These are phyloP conservation scores for Solanum etuberosum DNA, from an alignment of 257 asterid genomes.

Conservation along the genomic window DNA sequence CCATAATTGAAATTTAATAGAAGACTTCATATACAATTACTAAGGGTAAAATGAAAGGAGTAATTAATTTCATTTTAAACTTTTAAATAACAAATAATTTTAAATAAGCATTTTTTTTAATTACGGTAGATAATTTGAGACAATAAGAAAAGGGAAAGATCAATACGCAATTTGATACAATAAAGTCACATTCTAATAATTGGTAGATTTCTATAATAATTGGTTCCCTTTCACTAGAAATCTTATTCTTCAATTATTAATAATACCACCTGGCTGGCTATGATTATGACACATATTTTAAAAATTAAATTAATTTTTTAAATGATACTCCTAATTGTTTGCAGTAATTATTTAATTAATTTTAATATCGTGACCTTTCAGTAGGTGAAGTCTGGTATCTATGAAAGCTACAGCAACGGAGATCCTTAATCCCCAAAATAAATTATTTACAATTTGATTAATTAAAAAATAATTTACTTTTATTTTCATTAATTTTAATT, in stretches of 20 bases:
- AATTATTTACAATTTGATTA: not conserved
- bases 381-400: constrained; percentile 28
- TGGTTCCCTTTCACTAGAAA: constrained; percentile 5
- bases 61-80: not conserved
- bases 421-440: not conserved
- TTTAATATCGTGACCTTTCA: constrained; percentile 8
- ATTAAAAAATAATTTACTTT: not conserved
- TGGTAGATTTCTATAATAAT: not conserved
- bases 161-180: constrained; percentile 20
- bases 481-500: not conserved
- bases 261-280: constrained; percentile 29
- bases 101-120: too few relatives aligned
- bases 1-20: too few relatives aligned
- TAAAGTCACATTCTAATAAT: not conserved
- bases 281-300: constrained; percentile 23
- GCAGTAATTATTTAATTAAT: not conserved
- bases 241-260: constrained; percentile 33
- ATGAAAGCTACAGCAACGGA: constrained; percentile 42
- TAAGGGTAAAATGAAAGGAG: not conserved
- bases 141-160: not conserved
- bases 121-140: too few relatives aligned
- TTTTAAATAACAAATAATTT: not conserved
- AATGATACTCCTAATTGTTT: not conserved
- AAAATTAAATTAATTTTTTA: not conserved
- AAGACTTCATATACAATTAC: not conserved